These are phyloP conservation scores for Metschnikowia santaceciliae DNA, from an alignment of 805 yeast genomes.

Conservation along the genomic window DNA sequence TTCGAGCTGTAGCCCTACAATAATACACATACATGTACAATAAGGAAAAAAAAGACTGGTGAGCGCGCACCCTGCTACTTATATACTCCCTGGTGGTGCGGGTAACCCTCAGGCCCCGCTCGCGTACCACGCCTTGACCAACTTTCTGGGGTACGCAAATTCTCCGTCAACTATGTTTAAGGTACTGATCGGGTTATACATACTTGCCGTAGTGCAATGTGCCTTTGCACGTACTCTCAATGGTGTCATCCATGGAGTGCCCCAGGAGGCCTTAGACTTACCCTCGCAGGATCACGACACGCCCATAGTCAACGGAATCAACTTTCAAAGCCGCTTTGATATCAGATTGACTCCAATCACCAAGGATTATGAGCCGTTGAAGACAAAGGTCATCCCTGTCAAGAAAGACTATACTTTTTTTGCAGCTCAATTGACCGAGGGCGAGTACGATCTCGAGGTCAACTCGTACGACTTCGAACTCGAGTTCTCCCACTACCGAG, in stretches of 20 bases:
- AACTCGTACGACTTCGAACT: slow-evolving; percentile 36
- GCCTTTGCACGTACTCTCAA: background rate
- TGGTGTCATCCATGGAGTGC: slow-evolving; percentile 18
- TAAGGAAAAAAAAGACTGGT: slow-evolving; percentile 21
- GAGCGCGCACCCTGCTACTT: slow-evolving; percentile 1
- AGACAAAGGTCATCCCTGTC: slow-evolving; percentile 14
- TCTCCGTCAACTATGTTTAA: background rate
- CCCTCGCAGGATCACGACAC: slow-evolving; percentile 6
- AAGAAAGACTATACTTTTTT: slow-evolving; percentile 25
- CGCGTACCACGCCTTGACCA: background rate
- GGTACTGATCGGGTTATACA: background rate
- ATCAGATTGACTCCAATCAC: slow-evolving; percentile 18
- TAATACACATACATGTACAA: slow-evolving; percentile 48
- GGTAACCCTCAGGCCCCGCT: slow-evolving; percentile 20
- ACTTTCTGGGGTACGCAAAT: background rate
- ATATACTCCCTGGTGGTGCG: slow-evolving; percentile 18
- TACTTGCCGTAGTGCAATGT: background rate
- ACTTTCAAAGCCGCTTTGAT: slow-evolving; percentile 30
- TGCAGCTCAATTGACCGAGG: slow-evolving; percentile 22
- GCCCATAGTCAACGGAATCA: slow-evolving; percentile 31
- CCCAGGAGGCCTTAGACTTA: slow-evolving; percentile 18
- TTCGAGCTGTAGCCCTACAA: slow-evolving; percentile 43
- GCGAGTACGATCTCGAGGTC: slow-evolving; percentile 33
- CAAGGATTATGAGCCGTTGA: background rate
- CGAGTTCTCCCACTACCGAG: slow-evolving; percentile 21